These are phyloP conservation scores for Stephania japonica DNA, from an alignment of 164 flowering plant species.

Conservation along the genomic window DNA sequence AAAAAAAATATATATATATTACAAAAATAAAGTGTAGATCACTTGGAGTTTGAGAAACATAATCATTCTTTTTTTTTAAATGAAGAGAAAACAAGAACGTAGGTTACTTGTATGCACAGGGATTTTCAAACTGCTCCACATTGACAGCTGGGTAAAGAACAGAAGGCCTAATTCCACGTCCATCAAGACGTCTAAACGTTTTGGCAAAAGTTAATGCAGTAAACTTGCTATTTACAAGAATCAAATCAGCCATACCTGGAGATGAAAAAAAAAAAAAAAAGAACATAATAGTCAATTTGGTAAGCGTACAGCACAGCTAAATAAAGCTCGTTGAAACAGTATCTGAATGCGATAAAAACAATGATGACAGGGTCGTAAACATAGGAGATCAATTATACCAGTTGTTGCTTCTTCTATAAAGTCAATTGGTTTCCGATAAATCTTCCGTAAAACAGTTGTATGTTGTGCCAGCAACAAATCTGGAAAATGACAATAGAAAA, in stretches of 20 bases:
- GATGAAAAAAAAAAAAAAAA: neutral
- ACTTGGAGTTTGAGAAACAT: conserved; percentile 9
- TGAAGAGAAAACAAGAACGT: conserved; percentile 25
- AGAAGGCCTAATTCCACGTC: conserved; percentile 64
- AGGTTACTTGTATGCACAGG: conserved; percentile 56
- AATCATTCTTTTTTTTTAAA: conserved; percentile 12
- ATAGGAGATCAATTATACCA: conserved; percentile 31
- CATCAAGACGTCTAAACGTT: conserved; percentile 70
- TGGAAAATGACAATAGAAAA: conserved; percentile 96
- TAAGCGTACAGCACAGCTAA: neutral
- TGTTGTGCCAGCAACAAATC: conserved; percentile 84
- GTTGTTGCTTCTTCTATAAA: conserved; percentile 77
- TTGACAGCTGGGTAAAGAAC: conserved; percentile 94
- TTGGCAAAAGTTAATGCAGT: conserved; percentile 83
- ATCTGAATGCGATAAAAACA: neutral
- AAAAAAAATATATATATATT: neutral
- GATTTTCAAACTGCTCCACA: conserved; percentile 70
- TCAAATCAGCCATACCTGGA: conserved; percentile 90
- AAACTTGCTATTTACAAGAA: conserved; percentile 89
- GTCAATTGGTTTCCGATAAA: conserved; percentile 82
- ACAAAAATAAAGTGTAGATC: neutral
- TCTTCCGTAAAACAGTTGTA: conserved; percentile 63
- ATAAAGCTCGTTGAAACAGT: neutral
- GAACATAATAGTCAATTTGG: neutral
- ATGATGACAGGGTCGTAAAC: neutral